Conservation (phyloP, 2,329 filamentous ascomycete genomes). For the Fusarium sulawesiense region DNA sequence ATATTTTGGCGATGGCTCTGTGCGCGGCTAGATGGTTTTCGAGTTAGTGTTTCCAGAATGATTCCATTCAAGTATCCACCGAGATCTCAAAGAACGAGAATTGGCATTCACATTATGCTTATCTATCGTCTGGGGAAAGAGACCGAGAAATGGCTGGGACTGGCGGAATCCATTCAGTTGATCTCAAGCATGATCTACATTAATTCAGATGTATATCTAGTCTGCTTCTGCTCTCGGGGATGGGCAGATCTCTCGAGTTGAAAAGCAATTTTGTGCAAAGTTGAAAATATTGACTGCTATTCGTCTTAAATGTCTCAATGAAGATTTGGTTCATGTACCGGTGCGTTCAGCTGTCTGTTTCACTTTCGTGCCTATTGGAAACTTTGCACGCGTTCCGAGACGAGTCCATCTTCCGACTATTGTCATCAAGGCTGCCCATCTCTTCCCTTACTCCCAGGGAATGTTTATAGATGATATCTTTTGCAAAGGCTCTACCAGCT, state of each 20-base stretch:
- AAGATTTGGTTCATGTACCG: accelerated
- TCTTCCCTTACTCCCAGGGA: no score
- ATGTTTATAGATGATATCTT: no score
- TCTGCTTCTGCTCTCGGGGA: not conserved
- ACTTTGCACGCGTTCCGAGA: not conserved
- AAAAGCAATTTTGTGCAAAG: not conserved
- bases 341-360: not conserved
- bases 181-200: accelerated
- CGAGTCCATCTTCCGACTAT: no score
- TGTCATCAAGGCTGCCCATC: no score
- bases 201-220: not conserved
- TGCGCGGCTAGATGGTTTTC: not conserved
- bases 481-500: no score
- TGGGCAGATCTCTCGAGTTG: not conserved
- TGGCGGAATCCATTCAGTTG: not conserved
- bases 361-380: not conserved
- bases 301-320: not conserved
- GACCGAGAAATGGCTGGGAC: accelerated
- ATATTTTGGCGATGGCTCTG: not conserved
- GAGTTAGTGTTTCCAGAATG: not conserved
- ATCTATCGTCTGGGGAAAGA: accelerated
- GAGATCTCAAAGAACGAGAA: not conserved
- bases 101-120: not conserved
- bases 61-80: not conserved
- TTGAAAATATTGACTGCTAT: not conserved